Evolutionary conservation across 805 yeast genomes (phyloP), one percentile per base, ranked within the genome.

Genomic region (Yamadazyma ubonensis): DNA sequence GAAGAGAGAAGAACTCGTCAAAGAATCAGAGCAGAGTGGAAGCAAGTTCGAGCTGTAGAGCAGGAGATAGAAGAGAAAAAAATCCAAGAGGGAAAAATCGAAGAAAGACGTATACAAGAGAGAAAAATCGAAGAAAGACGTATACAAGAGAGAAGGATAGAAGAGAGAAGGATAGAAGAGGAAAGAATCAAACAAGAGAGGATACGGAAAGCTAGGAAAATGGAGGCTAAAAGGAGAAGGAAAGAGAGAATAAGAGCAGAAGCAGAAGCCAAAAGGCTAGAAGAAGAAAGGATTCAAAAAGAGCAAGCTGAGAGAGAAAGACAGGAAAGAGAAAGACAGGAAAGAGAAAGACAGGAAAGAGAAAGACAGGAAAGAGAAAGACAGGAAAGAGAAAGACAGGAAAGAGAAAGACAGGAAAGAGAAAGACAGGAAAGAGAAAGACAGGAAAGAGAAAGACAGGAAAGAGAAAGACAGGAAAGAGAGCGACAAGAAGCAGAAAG

Each of bases 401-500:
- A n/a, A n/a, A n/a, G n/a, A n/a, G 20, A 17, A 15, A 36, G 19
- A 14, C 17, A 14, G 20, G 9, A 11, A n/a, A 8, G 21, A 25
- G 28, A 23, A 21, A 16, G 34, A 28, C 8, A 14, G 16, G 34
- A 18, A 19, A 7, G 15, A 6, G 33, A 29, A 34, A 33, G 28
- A 21, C 14, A 27, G 28, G 32, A 27, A 29, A 22, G 38, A 21
- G 19, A 26, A 29, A 14, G 14, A 30, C 36, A 34, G 18, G 25
- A 41, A 41, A 25, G 41, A 23, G 27, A 35, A 28, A 11, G 28
- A 33, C 27, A 31, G 22, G 15, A 20, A 20, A 26, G 12, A 3
- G 39, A 39, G 32, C 43, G 45, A 6, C 10, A 12, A 27, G 38
- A 18, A 21, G 30, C 10, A 7, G 29, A 6, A 22, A 4, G 41